phyloP scores from a whole-genome alignment of 495 filamentous ascomycete species.

The Parachaetomium inaequale region DNA sequence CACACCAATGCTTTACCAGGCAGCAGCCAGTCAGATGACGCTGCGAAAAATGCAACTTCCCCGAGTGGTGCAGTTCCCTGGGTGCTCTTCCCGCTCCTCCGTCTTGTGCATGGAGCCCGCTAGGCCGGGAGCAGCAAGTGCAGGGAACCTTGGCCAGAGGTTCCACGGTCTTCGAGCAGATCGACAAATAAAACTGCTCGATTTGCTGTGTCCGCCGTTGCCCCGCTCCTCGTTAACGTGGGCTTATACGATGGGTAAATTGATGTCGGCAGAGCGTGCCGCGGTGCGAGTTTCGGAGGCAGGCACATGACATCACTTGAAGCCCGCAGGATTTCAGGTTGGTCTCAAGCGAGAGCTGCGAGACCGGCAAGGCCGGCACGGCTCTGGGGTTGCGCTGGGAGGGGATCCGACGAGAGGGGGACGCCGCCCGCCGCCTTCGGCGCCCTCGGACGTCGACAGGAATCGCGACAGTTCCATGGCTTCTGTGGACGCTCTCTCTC shows the following conservation, averaged over 20 bases:
- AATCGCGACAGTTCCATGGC: background rate
- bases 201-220: background rate
- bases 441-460: background rate
- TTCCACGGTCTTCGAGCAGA: slow-evolving; percentile 20
- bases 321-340: background rate
- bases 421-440: background rate
- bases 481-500: background rate
- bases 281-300: slow-evolving; percentile 3
- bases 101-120: slow-evolving; percentile 3
- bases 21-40: slow-evolving; percentile 5
- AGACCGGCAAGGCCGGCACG: slow-evolving; percentile 13
- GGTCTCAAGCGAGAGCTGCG: slow-evolving; percentile 9
- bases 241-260: slow-evolving; percentile 8
- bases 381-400: background rate
- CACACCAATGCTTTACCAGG: background rate
- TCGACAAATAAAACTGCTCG: background rate
- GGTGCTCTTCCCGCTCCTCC: slow-evolving; percentile 1
- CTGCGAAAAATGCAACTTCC: background rate
- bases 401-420: too few relatives aligned
- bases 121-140: slow-evolving; percentile 21
- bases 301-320: slow-evolving; percentile 20
- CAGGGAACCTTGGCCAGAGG: slow-evolving; percentile 13
- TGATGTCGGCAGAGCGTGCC: slow-evolving; percentile 15
- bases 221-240: background rate
- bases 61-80: background rate